Percentiles rank a stretch among this genome's conserved stretches.
phyloP scores from a whole-genome alignment of 345 rosid species.

The Gossypium mustelinum region DNA sequence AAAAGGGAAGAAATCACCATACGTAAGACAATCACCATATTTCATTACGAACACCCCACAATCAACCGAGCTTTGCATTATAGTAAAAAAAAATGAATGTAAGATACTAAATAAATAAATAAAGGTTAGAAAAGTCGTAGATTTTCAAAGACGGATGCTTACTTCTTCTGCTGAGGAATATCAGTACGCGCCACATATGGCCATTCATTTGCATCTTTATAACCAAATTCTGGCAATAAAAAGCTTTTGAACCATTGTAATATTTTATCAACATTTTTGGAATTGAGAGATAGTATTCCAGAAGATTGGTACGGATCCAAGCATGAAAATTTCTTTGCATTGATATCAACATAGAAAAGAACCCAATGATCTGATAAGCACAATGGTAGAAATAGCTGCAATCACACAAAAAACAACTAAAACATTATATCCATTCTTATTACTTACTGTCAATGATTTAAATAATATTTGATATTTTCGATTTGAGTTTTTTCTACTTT shows the following conservation, averaged over 20 bases:
- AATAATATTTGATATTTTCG: too few relatives aligned
- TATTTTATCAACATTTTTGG: too few relatives aligned
- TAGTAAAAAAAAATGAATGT: background rate
- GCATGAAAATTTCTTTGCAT: background rate
- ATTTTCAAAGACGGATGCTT: background rate
- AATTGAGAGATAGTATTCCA: background rate
- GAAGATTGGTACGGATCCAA: background rate
- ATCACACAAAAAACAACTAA: background rate
- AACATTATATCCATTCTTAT: background rate
- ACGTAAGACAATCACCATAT: too few relatives aligned
- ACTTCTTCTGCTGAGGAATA: conserved; percentile 4
- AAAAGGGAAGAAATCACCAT: too few relatives aligned
- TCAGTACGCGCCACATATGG: background rate
- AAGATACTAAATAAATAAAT: background rate
- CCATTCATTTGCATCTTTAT: background rate
- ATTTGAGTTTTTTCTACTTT: too few relatives aligned
- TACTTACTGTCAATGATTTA: too few relatives aligned
- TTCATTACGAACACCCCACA: background rate
- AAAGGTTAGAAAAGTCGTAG: background rate
- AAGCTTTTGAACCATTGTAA: too few relatives aligned
- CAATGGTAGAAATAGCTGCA: conserved; percentile 1
- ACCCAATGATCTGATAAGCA: background rate
- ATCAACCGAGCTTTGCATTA: background rate
- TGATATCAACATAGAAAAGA: background rate
- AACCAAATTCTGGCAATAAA: background rate